phyloP scores from a whole-genome alignment of 495 filamentous ascomycete genomes.

The Penicillium ochrochloron region DNA sequence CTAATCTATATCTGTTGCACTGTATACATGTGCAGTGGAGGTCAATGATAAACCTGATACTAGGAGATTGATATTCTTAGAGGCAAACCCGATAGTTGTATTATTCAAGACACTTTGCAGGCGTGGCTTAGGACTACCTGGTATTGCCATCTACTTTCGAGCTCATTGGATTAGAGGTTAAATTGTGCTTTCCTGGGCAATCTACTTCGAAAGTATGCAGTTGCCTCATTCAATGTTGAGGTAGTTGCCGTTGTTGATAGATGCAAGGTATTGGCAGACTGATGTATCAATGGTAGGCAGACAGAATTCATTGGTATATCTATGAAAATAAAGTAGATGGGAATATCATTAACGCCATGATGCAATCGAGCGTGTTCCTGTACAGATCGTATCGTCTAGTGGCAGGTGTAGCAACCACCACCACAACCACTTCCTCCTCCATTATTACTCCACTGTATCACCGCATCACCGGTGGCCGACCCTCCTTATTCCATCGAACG shows the following conservation, averaged over 20 bases:
- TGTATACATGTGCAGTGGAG: not conserved
- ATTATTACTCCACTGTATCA: constrained; percentile 40
- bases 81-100: too few species aligned
- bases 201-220: too few species aligned
- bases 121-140: too few species aligned
- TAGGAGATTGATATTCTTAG: too few species aligned
- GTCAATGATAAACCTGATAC: not conserved
- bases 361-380: constrained; percentile 21
- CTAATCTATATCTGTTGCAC: not conserved
- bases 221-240: too few species aligned
- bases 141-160: too few species aligned
- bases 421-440: not conserved
- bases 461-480: constrained; percentile 88
- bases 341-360: constrained; percentile 21
- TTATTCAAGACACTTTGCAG: too few species aligned
- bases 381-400: not conserved
- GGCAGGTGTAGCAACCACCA: not conserved
- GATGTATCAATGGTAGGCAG: not conserved
- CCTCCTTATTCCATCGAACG: constrained; percentile 96
- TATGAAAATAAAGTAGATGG: not conserved
- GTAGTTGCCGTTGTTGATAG: not conserved
- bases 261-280: too few species aligned
- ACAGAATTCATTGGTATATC: constrained; percentile 3
- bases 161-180: too few species aligned
- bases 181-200: too few species aligned